Evolutionary conservation across 2,329 filamentous ascomycete genomes (phyloP).

Genomic region (Amphichorda felina): DNA sequence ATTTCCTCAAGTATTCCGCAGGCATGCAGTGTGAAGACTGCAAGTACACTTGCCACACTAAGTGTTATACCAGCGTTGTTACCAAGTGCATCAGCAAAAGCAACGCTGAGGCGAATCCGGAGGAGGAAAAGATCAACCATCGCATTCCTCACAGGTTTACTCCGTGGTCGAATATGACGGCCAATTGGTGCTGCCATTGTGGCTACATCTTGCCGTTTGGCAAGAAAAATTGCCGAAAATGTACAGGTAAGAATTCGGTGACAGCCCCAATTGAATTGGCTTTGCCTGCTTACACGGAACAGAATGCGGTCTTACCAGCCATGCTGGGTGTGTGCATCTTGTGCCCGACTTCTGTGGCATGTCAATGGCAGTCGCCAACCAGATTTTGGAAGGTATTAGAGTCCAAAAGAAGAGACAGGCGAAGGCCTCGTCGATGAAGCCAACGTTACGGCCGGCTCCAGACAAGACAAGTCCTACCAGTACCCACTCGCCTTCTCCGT

Average conservation of each 20-base stretch:
- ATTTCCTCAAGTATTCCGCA: constrained; percentile 96
- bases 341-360: constrained; percentile 99
- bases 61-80: constrained; percentile 92
- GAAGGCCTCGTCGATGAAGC: constrained; percentile 46
- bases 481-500: constrained; percentile 20
- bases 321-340: constrained; percentile 83
- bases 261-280: background rate
- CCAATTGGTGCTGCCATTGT: constrained; percentile 99
- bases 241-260: constrained; percentile 49
- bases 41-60: constrained; percentile 98
- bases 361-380: constrained; percentile 94
- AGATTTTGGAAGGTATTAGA: constrained; percentile 80
- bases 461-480: constrained; percentile 32
- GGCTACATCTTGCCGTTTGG: constrained; percentile 92
- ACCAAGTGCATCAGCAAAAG: constrained; percentile 99
- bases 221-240: constrained; percentile 89
- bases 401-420: constrained; percentile 59
- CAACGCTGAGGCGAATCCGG: constrained; percentile 94
- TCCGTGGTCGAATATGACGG: constrained; percentile 92
- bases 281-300: constrained; percentile 14
- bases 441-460: constrained; percentile 48
- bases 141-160: constrained; percentile 96
- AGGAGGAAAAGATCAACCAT: constrained; percentile 99
- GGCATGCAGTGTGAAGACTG: constrained; percentile 99
- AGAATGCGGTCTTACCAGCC: constrained; percentile 89